phyloP scores from a whole-genome alignment of 805 yeast genomes.

The Torulaspora delbrueckii region DNA sequence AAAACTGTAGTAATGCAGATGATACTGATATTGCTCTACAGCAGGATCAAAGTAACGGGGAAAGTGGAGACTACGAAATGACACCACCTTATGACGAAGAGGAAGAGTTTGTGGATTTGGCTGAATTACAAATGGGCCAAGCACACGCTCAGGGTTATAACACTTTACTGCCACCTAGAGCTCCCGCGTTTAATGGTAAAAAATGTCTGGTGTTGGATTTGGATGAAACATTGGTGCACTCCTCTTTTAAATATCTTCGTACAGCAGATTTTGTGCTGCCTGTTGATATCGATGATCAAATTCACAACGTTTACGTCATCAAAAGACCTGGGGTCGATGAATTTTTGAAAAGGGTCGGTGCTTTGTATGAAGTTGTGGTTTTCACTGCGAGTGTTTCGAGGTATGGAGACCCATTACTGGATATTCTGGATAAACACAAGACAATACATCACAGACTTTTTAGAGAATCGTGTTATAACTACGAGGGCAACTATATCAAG shows the following conservation, averaged over 20 bases:
- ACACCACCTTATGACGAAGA: conserved; percentile 25
- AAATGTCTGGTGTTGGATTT: conserved; percentile 88
- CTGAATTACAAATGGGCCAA: conserved; percentile 68
- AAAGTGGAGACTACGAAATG: conserved; percentile 26
- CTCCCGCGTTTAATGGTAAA: conserved; percentile 46
- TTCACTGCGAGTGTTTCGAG: conserved; percentile 95
- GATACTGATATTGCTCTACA: conserved; percentile 16
- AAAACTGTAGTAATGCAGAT: conserved; percentile 18
- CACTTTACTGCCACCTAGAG: conserved; percentile 54
- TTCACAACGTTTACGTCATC: conserved; percentile 91
- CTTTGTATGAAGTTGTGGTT: conserved; percentile 88
- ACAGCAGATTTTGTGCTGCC: conserved; percentile 97
- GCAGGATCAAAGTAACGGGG: conserved; percentile 14
- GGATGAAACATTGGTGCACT: conserved; percentile 95
- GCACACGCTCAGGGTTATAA: conserved; percentile 59
- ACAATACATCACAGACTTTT: conserved; percentile 86
- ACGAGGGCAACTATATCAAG: conserved; percentile 92
- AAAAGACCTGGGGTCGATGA: conserved; percentile 98
- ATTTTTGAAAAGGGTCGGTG: conserved; percentile 75
- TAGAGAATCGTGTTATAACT: conserved; percentile 89
- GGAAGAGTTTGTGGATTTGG: conserved; percentile 50
- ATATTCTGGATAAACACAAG: conserved; percentile 72
- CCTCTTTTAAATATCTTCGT: conserved; percentile 84
- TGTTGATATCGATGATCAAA: conserved; percentile 89
- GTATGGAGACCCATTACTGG: conserved; percentile 92